phyloP scores from a whole-genome alignment of 1,139 yeast species.

The Candida sanyaensis region DNA sequence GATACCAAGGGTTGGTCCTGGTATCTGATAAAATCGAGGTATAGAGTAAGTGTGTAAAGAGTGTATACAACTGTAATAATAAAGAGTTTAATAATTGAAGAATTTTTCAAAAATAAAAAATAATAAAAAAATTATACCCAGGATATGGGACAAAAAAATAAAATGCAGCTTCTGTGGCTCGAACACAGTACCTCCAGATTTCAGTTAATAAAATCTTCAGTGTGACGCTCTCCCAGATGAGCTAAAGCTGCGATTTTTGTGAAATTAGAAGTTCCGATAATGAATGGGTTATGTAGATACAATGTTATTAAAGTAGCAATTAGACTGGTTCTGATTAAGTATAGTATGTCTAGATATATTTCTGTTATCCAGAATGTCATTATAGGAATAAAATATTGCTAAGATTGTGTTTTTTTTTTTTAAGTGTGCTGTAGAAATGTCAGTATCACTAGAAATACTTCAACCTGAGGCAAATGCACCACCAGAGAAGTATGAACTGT shows the following conservation, averaged over 20 bases:
- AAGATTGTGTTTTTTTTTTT: no score
- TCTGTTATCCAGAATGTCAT: no score
- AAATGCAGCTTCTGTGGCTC: constrained; percentile 65
- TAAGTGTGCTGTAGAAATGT: no score
- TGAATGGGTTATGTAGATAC: no score
- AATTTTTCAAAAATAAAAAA: not conserved
- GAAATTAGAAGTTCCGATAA: constrained; percentile 34
- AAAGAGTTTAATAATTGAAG: not conserved
- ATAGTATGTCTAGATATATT: no score
- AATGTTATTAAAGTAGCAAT: no score
- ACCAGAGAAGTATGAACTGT: no score
- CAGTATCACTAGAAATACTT: no score
- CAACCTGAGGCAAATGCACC: no score
- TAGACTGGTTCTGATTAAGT: constrained; percentile 9
- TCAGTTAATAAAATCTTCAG: constrained; percentile 19
- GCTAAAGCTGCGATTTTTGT: constrained; percentile 58
- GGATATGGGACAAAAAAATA: constrained; percentile 16
- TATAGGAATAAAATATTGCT: no score
- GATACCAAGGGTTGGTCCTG: constrained; percentile 65
- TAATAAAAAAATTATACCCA: constrained; percentile 1
- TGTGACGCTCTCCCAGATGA: no score
- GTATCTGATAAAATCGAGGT: constrained; percentile 48
- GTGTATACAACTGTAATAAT: not conserved
- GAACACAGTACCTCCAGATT: constrained; percentile 60
- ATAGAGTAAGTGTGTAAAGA: constrained; percentile 15